These are phyloP conservation scores for Silybum marianum DNA, from an alignment of 129 eudicot genomes.

Conservation along the genomic window DNA sequence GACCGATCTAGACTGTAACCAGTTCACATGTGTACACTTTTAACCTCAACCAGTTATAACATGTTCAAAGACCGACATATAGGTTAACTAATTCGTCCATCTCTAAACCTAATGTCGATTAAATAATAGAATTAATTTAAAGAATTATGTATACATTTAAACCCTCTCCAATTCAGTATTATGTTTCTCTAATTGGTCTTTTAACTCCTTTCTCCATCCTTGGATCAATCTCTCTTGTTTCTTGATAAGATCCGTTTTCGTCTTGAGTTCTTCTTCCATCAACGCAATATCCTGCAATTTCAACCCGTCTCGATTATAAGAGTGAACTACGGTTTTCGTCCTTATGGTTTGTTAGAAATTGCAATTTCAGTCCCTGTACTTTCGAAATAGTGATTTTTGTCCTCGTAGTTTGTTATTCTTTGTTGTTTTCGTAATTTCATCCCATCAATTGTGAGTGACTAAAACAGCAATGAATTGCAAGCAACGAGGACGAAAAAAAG, in stretches of 20 bases:
- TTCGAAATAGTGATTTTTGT: not conserved
- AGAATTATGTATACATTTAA: slow-evolving; percentile 19
- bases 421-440: not conserved
- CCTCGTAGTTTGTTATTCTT: not conserved
- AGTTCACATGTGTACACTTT: not conserved
- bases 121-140: not conserved
- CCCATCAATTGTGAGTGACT: not conserved
- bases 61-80: not conserved
- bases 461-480: not conserved
- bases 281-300: slow-evolving; percentile 69
- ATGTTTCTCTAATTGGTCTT: slow-evolving; percentile 82
- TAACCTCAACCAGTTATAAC: not conserved
- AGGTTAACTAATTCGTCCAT: not conserved
- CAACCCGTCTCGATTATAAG: not conserved
- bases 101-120: not conserved
- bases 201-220: slow-evolving; percentile 79
- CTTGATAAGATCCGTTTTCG: slow-evolving; percentile 63
- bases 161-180: slow-evolving; percentile 71
- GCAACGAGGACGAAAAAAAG: not conserved
- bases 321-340: not conserved
- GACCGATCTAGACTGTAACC: not conserved
- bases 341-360: not conserved
- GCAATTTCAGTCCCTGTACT: not conserved
- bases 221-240: slow-evolving; percentile 79
- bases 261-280: slow-evolving; percentile 88